These are phyloP conservation scores for Phytopythium vexans DNA, from an alignment of 352 stramenopile genomes.

Conservation along the genomic window DNA sequence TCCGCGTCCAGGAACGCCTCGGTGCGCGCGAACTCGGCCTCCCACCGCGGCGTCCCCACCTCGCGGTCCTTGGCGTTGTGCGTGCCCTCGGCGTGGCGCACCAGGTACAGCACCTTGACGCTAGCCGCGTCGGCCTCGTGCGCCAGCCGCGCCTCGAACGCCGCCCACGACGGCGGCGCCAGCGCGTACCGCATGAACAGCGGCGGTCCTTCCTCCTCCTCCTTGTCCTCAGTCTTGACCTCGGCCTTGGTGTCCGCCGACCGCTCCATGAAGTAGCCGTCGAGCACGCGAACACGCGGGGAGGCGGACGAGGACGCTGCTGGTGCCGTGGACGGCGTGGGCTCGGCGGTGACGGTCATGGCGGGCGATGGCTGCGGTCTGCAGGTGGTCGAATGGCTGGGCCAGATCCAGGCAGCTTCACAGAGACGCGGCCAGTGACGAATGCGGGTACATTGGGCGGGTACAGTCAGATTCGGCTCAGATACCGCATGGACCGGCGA, in stretches of 20 bases:
- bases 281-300: conserved; percentile 11
- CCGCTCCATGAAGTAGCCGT: conserved; percentile 28
- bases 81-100: conserved; percentile 69
- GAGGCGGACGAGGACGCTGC: conserved; percentile 1
- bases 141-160: conserved; percentile 14
- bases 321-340: neutral
- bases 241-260: neutral
- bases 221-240: no score
- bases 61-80: conserved; percentile 65
- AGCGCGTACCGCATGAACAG: conserved; percentile 38
- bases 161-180: conserved; percentile 19
- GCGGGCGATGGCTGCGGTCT: neutral
- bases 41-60: conserved; percentile 50
- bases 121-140: conserved; percentile 13
- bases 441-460: no score
- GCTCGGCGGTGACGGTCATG: neutral
- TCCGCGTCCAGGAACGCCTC: conserved; percentile 62
- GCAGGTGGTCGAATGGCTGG: no score
- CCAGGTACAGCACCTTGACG: conserved; percentile 76
- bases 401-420: neutral
- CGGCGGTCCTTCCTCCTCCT: neutral
- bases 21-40: conserved; percentile 52
- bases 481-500: no score
- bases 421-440: neutral
- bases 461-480: no score